Percentiles rank a stretch among this genome's conserved stretches.
Evolutionary conservation across 768 basidiomycete genomes (phyloP).

Genomic region (Pulveroboletus ravenelii): DNA sequence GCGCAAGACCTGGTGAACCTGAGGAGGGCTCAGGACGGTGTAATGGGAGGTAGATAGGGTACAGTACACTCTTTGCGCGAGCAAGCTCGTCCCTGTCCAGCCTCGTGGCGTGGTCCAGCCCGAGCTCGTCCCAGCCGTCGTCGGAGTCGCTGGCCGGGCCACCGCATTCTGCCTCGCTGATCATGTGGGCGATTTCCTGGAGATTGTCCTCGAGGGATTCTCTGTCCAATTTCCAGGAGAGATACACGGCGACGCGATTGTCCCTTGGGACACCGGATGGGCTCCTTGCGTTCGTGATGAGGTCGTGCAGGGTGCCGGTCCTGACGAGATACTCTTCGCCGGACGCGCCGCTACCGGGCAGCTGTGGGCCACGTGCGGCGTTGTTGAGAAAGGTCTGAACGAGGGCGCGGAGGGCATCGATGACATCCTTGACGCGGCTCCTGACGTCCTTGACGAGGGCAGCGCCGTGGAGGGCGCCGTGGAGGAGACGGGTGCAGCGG

Average conservation of each 20-base stretch:
- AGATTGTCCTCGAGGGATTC: constrained; percentile 59
- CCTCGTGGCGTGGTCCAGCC: constrained; percentile 39
- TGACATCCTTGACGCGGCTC: constrained; percentile 36
- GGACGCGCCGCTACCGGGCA: constrained; percentile 8
- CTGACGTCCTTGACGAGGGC: constrained; percentile 44
- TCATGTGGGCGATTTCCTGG: constrained; percentile 53
- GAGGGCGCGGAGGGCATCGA: constrained; percentile 43
- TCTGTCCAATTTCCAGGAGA: constrained; percentile 46
- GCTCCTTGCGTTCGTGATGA: constrained; percentile 49
- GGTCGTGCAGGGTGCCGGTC: constrained; percentile 57
- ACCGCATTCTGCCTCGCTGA: constrained; percentile 34
- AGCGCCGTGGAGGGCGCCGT: constrained; percentile 37
- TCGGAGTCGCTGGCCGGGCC: constrained; percentile 17
- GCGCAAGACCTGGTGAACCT: constrained; percentile 62
- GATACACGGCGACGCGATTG: constrained; percentile 55
- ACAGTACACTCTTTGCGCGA: constrained; percentile 53
- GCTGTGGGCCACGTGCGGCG: constrained; percentile 21
- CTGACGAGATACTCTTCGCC: constrained; percentile 50
- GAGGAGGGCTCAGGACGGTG: constrained; percentile 3
- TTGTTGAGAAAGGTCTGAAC: constrained; percentile 39
- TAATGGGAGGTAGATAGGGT: background rate
- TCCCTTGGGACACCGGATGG: constrained; percentile 47
- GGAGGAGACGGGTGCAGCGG: constrained; percentile 47
- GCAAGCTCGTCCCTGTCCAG: constrained; percentile 49
- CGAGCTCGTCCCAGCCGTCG: constrained; percentile 65